Base-by-base conservation (phyloP, 2,329 filamentous ascomycete genomes). In the Nannizzia gypsea region DNA sequence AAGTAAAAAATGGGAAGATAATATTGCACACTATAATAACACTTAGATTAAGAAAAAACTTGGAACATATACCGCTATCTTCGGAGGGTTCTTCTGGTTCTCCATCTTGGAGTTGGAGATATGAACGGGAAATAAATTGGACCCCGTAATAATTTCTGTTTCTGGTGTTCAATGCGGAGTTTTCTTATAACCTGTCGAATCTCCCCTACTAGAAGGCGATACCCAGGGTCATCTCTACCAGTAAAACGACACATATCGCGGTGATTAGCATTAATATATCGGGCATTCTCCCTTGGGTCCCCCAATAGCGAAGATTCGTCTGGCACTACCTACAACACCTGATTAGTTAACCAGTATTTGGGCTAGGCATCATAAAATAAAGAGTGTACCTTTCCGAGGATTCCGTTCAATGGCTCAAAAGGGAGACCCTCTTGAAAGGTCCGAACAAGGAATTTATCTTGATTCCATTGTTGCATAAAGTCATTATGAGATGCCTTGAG, bases 171-270 rank as follows among this genome's bases (percentile, higher is more conserved):
- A 1, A 34, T 13, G 28, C 52, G 20, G 22, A 58, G 31, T n/a
- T 46, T 34, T 3, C 26, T 28, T 22, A n/a, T 13, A 58, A 58
- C 48, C 28, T 22, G 31, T 17, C 38, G 22, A 3, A 62, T 36
- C 11, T 67, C 66, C 15, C 62, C 63, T 8, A 59, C 61, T 9
- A 73, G 68, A 57, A 74, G 73, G 2, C 50, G 52, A 56, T 71
- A 75, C 56, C 73, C 69, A 1, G 61, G 28, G 54, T 75, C 70
- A 1, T 68, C 54, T 1, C 57, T 48, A 2, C 67, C 64, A 5
- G 62, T 48, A 40, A 74, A 75, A 1, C 69, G 68, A 50, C 70
- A 73, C 69, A 74, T 73, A 2, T 69, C 69, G 66, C 70, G 72
- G 55, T 74, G 72, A 26, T 73, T 64, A 6, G 61, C 60, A 6